Percentiles rank a stretch among this genome's conserved stretches.
phyloP scores from a whole-genome alignment of 129 eudicot species.

The Lonicera japonica region DNA sequence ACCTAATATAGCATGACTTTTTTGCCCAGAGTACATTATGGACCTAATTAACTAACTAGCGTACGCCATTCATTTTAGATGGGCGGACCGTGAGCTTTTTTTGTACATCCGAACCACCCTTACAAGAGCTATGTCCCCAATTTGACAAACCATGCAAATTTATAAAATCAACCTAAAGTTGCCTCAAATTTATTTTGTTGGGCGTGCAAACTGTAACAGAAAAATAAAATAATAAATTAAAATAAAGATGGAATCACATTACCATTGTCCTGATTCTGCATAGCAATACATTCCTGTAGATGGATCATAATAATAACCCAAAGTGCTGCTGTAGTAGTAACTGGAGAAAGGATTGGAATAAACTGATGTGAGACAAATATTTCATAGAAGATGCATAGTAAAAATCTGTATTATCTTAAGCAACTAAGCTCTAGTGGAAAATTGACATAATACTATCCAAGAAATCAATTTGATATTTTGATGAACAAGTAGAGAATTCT shows the following conservation, averaged over 20 bases:
- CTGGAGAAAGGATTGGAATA: constrained; percentile 31
- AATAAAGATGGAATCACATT: not conserved
- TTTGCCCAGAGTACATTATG: no score
- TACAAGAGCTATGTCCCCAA: no score
- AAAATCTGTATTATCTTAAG: not conserved
- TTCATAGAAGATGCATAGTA: not conserved
- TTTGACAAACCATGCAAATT: no score
- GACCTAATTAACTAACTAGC: no score
- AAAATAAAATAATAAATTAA: no score
- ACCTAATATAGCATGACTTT: no score
- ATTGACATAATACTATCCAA: not conserved
- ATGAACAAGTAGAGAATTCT: no score
- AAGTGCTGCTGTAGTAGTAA: constrained; percentile 87
- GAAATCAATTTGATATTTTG: no score
- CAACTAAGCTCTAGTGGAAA: not conserved
- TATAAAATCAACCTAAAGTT: not conserved
- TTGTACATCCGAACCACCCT: no score
- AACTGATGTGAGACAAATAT: not conserved
- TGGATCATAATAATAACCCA: constrained; percentile 89
- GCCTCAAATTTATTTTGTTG: not conserved
- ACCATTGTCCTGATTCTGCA: constrained; percentile 92
- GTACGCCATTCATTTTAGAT: no score
- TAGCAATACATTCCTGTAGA: constrained; percentile 63
- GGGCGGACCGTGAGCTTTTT: no score
- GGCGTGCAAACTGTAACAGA: not conserved